Base-by-base conservation (phyloP, 1,139 yeast genomes). In the Keqinozyma sinolaborantium region DNA sequence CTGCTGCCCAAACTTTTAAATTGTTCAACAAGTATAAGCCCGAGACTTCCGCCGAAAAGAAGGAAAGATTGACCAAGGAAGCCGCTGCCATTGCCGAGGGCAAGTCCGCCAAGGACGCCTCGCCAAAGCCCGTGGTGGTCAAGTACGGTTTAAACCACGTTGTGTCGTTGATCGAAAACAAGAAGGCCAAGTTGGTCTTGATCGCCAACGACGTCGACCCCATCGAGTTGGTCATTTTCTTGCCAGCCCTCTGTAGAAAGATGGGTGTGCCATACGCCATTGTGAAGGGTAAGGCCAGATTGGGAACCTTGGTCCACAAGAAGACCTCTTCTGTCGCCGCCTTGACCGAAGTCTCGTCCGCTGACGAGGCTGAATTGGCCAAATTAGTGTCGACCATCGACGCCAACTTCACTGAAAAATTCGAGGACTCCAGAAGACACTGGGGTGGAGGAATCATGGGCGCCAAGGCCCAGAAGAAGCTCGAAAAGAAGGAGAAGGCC, bases 361-460 rank as follows among this genome's bases (percentile, higher is more conserved):
- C 86, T 67, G 97, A 92, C 70, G 94, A 87, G 75, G 79, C 95
- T 62, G 90, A 87, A 61, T 81, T 90, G 56, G 86, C 97, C 51
- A 84, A 87, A 70, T 79, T 90, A 59, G 77, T 90, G 54, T 83
- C 96, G 42, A 83, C 97, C 62, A 79, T 92, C 67, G 81, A 86
- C 71, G 82, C 95, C 51, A 88, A 87, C 92, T 90, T 81, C 72
- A 66, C 72, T 55, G 95, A 85, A 61, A 86, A 87, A 73, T 86
- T 82, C 82, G 97, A 90, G 60, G 97, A 90, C 54, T 64, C 77
- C 66, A 90, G 95, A 79, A 87, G 86, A 76, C 95, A 87, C 83
- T 90, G 97, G 97, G 97, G 97, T 80, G 97, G 98, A 77, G 97
- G 97, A 79, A 63, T 85, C 69, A 76, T 92, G 78, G 97, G 97